phyloP scores from a whole-genome alignment of 164 flowering plant species.

The Tetracentron sinense region DNA sequence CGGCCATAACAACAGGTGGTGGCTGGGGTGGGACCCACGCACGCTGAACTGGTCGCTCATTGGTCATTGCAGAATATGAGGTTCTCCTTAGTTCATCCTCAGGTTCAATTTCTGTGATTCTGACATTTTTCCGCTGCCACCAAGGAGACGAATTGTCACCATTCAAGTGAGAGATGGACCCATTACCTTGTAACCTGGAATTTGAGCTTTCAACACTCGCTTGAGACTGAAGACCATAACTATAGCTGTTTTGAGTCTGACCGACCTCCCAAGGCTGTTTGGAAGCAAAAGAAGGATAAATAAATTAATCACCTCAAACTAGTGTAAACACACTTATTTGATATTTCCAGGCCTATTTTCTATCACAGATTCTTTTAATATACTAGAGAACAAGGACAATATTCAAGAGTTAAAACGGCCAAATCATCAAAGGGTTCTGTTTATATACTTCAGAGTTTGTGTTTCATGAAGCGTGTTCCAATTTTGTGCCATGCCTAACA shows the following conservation, averaged over 20 bases:
- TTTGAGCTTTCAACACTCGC: slow-evolving; percentile 21
- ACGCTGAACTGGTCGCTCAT: slow-evolving; percentile 42
- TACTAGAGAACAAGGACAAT: no score
- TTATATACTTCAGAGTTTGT: no score
- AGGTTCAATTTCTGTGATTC: slow-evolving; percentile 58
- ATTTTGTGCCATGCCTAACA: no score
- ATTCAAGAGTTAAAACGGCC: no score
- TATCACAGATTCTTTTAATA: no score
- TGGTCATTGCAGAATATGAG: slow-evolving; percentile 19
- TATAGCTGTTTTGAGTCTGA: slow-evolving; percentile 28
- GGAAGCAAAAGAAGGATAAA: slow-evolving; percentile 10
- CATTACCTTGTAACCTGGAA: slow-evolving; percentile 24
- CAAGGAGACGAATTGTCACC: slow-evolving; percentile 47
- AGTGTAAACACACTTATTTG: no score
- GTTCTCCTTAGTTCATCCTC: slow-evolving; percentile 32
- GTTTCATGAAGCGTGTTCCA: no score
- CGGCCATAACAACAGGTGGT: slow-evolving; percentile 82
- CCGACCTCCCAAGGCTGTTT: slow-evolving; percentile 57
- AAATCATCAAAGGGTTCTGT: no score
- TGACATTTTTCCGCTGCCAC: slow-evolving; percentile 59
- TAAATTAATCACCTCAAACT: neutral
- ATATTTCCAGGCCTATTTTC: neutral
- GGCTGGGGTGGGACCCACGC: slow-evolving; percentile 93
- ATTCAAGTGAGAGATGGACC: slow-evolving; percentile 27
- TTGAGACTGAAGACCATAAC: slow-evolving; percentile 32